phyloP scores from a whole-genome alignment of 2,329 filamentous ascomycete genomes.

The Aspergillus neotritici region DNA sequence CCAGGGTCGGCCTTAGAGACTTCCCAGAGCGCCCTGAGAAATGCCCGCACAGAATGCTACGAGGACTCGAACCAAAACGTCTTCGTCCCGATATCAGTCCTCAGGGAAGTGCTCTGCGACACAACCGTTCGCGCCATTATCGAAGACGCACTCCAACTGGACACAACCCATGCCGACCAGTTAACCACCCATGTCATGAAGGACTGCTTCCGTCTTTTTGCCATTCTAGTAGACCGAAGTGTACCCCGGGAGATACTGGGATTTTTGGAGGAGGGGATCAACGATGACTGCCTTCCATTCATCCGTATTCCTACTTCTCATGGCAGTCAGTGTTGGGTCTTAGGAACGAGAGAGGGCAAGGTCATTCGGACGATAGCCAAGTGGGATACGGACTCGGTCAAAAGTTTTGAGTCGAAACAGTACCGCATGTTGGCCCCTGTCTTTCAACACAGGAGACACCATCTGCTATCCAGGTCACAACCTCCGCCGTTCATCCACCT shows the following conservation, averaged over 20 bases:
- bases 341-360: conserved; percentile 1
- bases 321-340: not conserved
- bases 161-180: not conserved
- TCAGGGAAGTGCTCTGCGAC: not conserved
- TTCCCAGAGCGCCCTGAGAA: too few relatives aligned
- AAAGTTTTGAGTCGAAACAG: conserved; percentile 3
- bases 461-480: conserved; percentile 2
- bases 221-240: not conserved
- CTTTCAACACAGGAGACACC: not conserved
- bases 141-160: not conserved
- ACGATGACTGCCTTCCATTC: conserved; percentile 5
- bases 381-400: conserved; percentile 2
- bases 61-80: too few relatives aligned
- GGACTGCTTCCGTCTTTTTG: not conserved
- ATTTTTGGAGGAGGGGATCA: conserved; percentile 1
- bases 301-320: not conserved
- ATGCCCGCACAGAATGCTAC: too few relatives aligned
- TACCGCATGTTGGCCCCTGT: conserved; percentile 6
- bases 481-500: conserved; percentile 4
- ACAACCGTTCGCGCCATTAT: conserved; percentile 1
- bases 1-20: too few relatives aligned
- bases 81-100: not conserved
- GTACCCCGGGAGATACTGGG: not conserved
- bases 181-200: not conserved
- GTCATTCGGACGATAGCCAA: not conserved